A percentile compares a stretch with the other conserved stretches of the same genome.
phyloP scores from a whole-genome alignment of 2,329 filamentous ascomycete genomes.

The Diaporthe helianthi region DNA sequence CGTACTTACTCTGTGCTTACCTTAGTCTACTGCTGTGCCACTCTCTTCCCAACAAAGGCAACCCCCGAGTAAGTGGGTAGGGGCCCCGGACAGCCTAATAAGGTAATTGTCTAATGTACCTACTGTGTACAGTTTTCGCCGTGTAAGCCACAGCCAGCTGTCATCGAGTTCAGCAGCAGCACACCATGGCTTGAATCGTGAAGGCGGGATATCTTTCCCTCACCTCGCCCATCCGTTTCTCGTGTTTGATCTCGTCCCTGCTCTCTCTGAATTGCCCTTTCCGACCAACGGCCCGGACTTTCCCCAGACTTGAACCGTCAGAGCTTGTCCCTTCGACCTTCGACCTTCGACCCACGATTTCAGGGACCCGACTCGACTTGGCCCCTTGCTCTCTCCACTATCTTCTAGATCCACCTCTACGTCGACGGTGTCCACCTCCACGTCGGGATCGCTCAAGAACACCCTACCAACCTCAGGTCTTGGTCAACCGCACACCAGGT shows the following conservation, averaged over 20 bases:
- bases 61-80: conserved; percentile 8
- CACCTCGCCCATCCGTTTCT: neutral
- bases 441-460: neutral
- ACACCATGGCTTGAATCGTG: conserved; percentile 10
- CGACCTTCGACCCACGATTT: neutral
- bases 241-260: conserved; percentile 10
- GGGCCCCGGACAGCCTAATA: neutral
- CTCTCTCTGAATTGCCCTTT: conserved; percentile 11
- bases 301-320: neutral
- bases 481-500: conserved; percentile 15
- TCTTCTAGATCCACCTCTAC: conserved; percentile 11
- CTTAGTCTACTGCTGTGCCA: conserved; percentile 12
- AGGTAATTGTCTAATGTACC: conserved; percentile 16
- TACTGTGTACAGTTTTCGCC: neutral
- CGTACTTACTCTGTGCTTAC: too few species aligned
- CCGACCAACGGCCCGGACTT: conserved; percentile 13
- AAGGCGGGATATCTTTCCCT: neutral
- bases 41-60: conserved; percentile 11
- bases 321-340: neutral
- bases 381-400: conserved; percentile 9
- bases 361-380: neutral
- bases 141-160: neutral
- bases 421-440: conserved; percentile 13
- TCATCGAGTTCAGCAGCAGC: neutral
- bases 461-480: neutral